A percentile compares a stretch with the other conserved stretches of the same genome.
phyloP scores from a whole-genome alignment of 2,329 filamentous ascomycete species.

The Ascochyta fabae region DNA sequence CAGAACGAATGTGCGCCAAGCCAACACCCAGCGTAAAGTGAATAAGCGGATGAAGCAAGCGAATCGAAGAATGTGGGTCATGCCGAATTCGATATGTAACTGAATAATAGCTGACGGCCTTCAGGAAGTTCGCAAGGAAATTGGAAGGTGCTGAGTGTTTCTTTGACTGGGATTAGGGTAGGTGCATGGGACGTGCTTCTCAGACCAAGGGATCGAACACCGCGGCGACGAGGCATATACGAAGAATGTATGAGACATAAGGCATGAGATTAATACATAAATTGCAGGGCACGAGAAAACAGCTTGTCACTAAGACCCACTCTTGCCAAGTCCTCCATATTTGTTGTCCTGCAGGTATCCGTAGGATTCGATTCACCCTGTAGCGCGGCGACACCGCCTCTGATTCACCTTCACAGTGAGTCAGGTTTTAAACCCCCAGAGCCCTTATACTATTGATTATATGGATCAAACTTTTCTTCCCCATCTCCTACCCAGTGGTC shows the following conservation, averaged over 20 bases:
- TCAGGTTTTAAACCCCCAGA: no score
- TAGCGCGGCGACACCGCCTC: neutral
- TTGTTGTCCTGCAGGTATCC: conserved; percentile 4
- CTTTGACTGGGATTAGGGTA: conserved; percentile 1
- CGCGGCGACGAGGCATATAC: no score
- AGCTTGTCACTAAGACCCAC: neutral
- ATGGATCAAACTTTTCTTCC: no score
- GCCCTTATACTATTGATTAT: no score
- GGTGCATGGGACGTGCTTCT: neutral
- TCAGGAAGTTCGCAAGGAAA: conserved; percentile 2
- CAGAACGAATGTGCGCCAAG: conserved; percentile 9
- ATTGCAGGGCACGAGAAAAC: neutral
- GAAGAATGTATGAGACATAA: no score
- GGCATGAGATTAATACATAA: no score
- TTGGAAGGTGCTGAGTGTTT: neutral
- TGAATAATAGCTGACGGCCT: neutral
- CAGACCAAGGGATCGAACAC: no score
- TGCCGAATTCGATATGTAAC: no score
- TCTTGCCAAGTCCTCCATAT: neutral
- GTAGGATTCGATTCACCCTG: neutral
- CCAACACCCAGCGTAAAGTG: conserved; percentile 2
- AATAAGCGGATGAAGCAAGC: neutral
- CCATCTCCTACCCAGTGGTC: no score
- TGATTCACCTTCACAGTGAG: neutral
- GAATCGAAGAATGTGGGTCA: conserved; percentile 1